Percentiles rank a stretch among this genome's conserved stretches.
Conservation (phyloP, 106 monocot species). For the Allium fistulosum region DNA sequence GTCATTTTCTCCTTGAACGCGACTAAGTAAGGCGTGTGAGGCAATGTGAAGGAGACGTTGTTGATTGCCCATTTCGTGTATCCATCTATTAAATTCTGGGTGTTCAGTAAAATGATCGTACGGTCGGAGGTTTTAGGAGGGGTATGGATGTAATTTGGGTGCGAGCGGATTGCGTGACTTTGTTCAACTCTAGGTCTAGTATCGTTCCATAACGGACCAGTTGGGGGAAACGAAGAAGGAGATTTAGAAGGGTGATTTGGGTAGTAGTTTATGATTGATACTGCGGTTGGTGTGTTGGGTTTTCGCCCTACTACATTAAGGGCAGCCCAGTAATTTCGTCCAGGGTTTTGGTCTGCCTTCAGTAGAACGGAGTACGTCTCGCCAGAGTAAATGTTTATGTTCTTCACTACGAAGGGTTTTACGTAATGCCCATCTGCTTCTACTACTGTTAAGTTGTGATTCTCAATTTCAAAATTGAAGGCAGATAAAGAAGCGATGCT, state of each 20-base stretch:
- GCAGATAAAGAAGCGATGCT: conserved; percentile 75
- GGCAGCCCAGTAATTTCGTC: conserved; percentile 77
- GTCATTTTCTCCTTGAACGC: conserved; percentile 35
- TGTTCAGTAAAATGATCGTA: conserved; percentile 60
- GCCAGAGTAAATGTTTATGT: conserved; percentile 78
- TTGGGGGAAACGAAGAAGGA: conserved; percentile 31
- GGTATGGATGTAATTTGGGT: conserved; percentile 20
- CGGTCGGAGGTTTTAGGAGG: conserved; percentile 52
- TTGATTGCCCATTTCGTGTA: conserved; percentile 56
- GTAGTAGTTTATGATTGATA: conserved; percentile 69
- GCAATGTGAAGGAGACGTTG: conserved; percentile 66
- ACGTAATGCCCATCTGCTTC: conserved; percentile 83
- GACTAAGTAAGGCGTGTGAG: conserved; percentile 66
- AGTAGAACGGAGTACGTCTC: conserved; percentile 87
- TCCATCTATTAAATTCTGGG: conserved; percentile 70
- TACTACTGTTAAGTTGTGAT: conserved; percentile 72
- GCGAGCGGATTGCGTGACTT: conserved; percentile 28
- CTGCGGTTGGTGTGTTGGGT: conserved; percentile 46
- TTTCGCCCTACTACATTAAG: conserved; percentile 57
- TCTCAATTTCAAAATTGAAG: conserved; percentile 78
- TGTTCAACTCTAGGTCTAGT: conserved; percentile 33
- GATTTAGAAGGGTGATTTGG: conserved; percentile 22
- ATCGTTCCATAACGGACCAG: conserved; percentile 67
- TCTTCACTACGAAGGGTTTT: conserved; percentile 59
- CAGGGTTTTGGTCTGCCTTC: conserved; percentile 53